Evolutionary conservation across 495 filamentous ascomycete species (phyloP), one percentile per base, ranked within the genome.

Genomic region (Bacidia gigantensis): DNA sequence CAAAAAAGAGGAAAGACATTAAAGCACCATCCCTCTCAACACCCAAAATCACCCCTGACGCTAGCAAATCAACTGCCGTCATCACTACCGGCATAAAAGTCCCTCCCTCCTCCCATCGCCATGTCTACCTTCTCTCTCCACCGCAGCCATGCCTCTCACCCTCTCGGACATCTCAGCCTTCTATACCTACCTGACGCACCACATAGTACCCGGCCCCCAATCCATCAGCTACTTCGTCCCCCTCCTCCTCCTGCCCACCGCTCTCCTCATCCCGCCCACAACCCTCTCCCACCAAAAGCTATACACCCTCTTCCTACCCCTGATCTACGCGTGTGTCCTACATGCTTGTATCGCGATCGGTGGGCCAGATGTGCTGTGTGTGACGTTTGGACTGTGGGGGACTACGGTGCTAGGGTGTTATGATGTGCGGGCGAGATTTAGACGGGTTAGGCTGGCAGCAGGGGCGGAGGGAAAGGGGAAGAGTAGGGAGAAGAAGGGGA

Each of bases 361-460:
- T 1, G 53, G 56, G 7, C 11, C 56, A 3, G 59, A 61, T n/a
- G 53, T 61, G n/a, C 49, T 58, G 11, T 53, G 48, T 3, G 21
- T 61, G n/a, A 54, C 54, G 11, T n/a, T 56, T 17, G 25, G 39
- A 2, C 50, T 56, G 3, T 61, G 56, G 58, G 44, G 49, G n/a
- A 49, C 54, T 24, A 49, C 46, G 1, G 26, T 61, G 17, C 35
- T 61, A 1, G 49, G 39, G 2, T 52, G 42, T 18, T 21, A 47
- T 12, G 53, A 61, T 51, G 51, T 51, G 3, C n/a, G 55, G 10
- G n/a, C 9, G 42, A 45, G 32, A 2, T 46, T 50, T 12, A 48
- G 40, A 20, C 43, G 54, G 7, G 24, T 60, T 2, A 22, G 50
- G 41, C 7, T n/a, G 14, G 17, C 7, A 18, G 20, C 5, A 18